Evolutionary conservation across 1,284 basidiomycete species (phyloP).

Genomic region (Melampsora americana): DNA sequence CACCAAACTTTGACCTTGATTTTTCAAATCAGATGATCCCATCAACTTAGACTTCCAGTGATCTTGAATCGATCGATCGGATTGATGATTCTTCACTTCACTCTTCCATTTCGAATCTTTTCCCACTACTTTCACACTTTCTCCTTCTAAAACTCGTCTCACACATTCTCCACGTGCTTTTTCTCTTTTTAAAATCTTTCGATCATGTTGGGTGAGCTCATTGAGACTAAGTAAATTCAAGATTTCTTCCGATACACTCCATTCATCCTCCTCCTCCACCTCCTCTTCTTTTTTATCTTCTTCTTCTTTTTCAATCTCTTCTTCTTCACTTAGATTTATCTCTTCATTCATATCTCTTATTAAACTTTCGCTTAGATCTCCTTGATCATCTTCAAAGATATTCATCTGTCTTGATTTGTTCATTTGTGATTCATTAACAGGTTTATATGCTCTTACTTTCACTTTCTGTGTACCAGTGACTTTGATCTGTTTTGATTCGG

Average conservation of each 20-base stretch:
- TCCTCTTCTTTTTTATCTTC: constrained; percentile 6
- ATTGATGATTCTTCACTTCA: neutral
- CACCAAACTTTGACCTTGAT: neutral
- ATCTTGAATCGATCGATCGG: no score
- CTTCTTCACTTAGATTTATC: neutral
- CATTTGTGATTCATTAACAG: constrained; percentile 8
- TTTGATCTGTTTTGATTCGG: constrained; percentile 11
- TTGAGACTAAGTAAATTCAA: constrained; percentile 27
- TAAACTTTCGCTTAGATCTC: neutral
- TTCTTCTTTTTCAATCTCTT: neutral
- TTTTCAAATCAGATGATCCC: no score
- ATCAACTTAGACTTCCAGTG: no score
- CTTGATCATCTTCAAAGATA: neutral
- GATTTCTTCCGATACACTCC: constrained; percentile 29
- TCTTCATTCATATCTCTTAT: neutral
- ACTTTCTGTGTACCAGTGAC: constrained; percentile 27
- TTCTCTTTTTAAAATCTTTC: constrained; percentile 20
- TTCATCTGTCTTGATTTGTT: neutral
- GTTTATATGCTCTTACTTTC: constrained; percentile 38
- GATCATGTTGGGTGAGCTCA: neutral
- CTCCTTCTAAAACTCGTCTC: constrained; percentile 26
- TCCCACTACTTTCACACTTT: neutral
- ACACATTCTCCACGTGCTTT: constrained; percentile 21
- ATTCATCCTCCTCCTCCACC: constrained; percentile 23
- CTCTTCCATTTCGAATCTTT: no score